A percentile compares a stretch with the other conserved stretches of the same genome.
Conservation (phyloP, 23 red algal species). For the Gracilariopsis chorda region DNA sequence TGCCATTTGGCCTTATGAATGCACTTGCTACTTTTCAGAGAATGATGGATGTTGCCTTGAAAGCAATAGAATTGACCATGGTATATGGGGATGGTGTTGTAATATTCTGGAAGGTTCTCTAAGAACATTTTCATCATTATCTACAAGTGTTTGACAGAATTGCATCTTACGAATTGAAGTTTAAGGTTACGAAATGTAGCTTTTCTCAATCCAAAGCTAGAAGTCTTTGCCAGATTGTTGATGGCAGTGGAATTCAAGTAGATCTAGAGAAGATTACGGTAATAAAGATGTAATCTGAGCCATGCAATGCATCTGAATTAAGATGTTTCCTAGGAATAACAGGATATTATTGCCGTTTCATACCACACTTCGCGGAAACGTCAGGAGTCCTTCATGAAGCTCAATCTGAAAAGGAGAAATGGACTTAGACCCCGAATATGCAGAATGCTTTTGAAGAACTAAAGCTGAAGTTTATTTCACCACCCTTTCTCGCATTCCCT, state of each 20-base stretch:
- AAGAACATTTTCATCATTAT: neutral
- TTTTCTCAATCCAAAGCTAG: neutral
- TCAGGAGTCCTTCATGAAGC: neutral
- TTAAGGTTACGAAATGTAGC: neutral
- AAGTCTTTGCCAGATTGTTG: neutral
- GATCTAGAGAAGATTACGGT: neutral
- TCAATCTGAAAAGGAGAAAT: neutral
- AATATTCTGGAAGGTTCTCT: neutral
- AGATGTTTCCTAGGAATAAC: neutral
- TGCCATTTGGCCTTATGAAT: constrained; percentile 21
- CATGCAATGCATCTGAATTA: neutral
- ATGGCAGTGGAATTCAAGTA: neutral
- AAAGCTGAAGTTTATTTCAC: neutral
- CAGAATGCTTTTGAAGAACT: neutral
- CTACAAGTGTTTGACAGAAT: neutral
- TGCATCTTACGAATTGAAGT: neutral
- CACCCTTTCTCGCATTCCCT: neutral
- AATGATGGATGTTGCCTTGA: neutral
- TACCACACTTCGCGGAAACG: neutral
- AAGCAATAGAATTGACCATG: neutral
- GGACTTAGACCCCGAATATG: neutral
- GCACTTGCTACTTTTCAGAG: constrained; percentile 15
- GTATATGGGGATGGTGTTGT: constrained; percentile 10
- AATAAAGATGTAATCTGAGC: neutral
- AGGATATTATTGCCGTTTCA: neutral